Evolutionary conservation across 306 rosid genomes (phyloP), one percentile per base, ranked within the genome.

Genomic region (Erythrophleum fordii): DNA sequence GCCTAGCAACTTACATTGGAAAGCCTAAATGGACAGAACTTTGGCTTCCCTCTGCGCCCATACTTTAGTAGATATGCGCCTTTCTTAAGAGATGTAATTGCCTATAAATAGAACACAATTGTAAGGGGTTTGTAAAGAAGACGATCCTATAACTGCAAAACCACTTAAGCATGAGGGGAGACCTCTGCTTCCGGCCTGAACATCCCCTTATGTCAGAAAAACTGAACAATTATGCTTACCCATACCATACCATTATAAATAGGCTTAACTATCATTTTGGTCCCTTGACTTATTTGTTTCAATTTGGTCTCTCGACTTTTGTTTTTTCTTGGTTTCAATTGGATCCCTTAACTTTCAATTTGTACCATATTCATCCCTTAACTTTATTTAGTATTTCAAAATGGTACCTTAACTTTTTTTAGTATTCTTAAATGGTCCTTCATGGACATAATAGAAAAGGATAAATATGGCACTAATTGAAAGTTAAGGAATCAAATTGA

Each of bases 21-120:
- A 87, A 95, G 95, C 89, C 91, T 87, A 84, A 95, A 93, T 1
- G 97, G 97, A 85, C 97, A 95, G 87, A 95, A 95, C 88, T 95
- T 91, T 22, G 99, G 99, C 92, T 87, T 95, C 84, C 99, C 99
- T 85, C 97, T 88, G 76, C 97, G 91, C 31, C 99, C 98, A 14
- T 95, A 93, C 89, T 95, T 95, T 65, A 95, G 85, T 69, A 95
- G 91, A 86, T 87, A 80, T 17, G 99, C 92, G 28, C 99, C 99
- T 86, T 95, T 95, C 89, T 95, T 95, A 83, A 95, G 98, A 60
- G 93, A 81, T 82, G 91, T 84, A 74, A 95, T 86, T 77, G 95
- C 98, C 99, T 95, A 79, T 18, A 82, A 89, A 55, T 3, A 52
- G 69, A 78, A 59, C 13, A 76, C 13, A 51, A 77, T 77, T 44